Conservation (phyloP, 164 flowering plant species). For the Kingdonia uniflora region DNA sequence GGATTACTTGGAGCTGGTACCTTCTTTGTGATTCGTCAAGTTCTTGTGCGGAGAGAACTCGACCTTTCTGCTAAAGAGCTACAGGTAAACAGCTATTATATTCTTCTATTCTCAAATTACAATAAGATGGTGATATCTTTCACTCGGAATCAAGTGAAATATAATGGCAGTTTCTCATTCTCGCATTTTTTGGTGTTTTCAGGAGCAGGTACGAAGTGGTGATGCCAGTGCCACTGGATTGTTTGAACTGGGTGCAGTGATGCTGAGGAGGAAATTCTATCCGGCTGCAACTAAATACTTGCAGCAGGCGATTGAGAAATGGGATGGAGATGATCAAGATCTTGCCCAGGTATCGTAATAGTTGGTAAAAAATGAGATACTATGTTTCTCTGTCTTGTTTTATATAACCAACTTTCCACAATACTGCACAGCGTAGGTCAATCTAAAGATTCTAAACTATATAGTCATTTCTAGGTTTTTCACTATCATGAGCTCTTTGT, state of each 20-base stretch:
- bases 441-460: too few relatives aligned
- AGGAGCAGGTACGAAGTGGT: constrained; percentile 98
- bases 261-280: constrained; percentile 89
- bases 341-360: constrained; percentile 63
- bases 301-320: constrained; percentile 85
- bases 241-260: constrained; percentile 97
- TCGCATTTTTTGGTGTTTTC: constrained; percentile 11
- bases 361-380: too few relatives aligned
- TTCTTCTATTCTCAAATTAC: neutral
- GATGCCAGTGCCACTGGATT: constrained; percentile 80
- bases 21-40: constrained; percentile 87
- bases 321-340: constrained; percentile 98
- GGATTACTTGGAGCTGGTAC: constrained; percentile 81
- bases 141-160: neutral
- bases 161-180: neutral
- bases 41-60: constrained; percentile 87
- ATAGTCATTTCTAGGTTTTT: too few relatives aligned
- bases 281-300: constrained; percentile 89
- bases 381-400: too few relatives aligned
- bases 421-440: too few relatives aligned
- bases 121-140: neutral
- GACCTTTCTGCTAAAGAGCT: constrained; percentile 97
- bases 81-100: constrained; percentile 39
- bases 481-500: too few relatives aligned
- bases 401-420: too few relatives aligned